Percentiles rank a stretch among this genome's conserved stretches.
Conservation (phyloP, 805 yeast genomes). For the Ascoidea asiatica region DNA sequence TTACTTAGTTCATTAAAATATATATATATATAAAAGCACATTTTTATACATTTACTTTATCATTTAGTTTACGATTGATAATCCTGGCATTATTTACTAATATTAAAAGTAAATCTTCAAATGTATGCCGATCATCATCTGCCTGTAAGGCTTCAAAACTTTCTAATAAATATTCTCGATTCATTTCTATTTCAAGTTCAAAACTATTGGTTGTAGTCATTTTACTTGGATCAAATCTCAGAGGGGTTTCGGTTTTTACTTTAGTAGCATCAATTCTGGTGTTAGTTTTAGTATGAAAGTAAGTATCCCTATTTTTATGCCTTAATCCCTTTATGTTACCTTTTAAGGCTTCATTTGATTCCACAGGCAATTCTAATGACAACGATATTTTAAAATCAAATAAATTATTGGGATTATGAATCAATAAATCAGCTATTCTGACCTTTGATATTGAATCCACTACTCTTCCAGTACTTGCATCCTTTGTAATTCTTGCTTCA, state of each 20-base stretch:
- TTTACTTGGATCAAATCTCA: slow-evolving; percentile 13
- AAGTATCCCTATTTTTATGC: slow-evolving; percentile 61
- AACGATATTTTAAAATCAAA: slow-evolving; percentile 69
- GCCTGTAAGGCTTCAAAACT: slow-evolving; percentile 23
- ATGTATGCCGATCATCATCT: slow-evolving; percentile 34
- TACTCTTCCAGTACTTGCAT: slow-evolving; percentile 50
- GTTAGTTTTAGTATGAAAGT: slow-evolving; percentile 58
- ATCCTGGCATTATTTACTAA: slow-evolving; percentile 48
- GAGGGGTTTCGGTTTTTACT: slow-evolving; percentile 22
- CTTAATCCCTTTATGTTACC: slow-evolving; percentile 44
- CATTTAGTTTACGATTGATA: slow-evolving; percentile 11
- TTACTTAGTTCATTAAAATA: too few species aligned
- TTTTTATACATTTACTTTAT: neutral
- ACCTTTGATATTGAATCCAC: slow-evolving; percentile 62
- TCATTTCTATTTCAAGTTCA: slow-evolving; percentile 41
- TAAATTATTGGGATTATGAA: slow-evolving; percentile 64
- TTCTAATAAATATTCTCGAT: slow-evolving; percentile 25
- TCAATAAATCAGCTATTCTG: slow-evolving; percentile 56
- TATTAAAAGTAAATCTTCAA: slow-evolving; percentile 43
- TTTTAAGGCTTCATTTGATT: slow-evolving; percentile 39
- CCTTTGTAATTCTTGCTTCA: slow-evolving; percentile 52
- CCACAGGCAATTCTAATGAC: slow-evolving; percentile 64
- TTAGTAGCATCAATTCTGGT: slow-evolving; percentile 63
- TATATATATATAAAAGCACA: too few species aligned
- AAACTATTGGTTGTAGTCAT: slow-evolving; percentile 17